Conservation (phyloP, 169 alveolate species). For the Besnoitia besnoiti region DNA sequence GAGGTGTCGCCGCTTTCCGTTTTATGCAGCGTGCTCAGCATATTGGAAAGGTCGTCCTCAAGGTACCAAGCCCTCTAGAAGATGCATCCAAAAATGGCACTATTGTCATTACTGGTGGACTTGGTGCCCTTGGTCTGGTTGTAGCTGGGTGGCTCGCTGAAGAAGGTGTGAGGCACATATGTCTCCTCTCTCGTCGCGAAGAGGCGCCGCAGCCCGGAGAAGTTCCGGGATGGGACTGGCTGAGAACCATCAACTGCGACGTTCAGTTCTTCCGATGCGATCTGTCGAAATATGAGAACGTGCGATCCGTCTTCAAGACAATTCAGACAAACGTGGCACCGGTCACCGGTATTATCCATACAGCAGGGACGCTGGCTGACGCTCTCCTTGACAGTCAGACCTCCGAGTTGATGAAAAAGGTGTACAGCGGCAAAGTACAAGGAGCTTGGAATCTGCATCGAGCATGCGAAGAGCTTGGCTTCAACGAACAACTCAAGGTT, state of each 20-base stretch:
- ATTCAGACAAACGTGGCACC: constrained; percentile 29
- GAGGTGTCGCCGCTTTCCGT: constrained; percentile 73
- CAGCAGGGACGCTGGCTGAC: constrained; percentile 76
- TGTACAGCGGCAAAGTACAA: constrained; percentile 69
- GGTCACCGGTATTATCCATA: constrained; percentile 71
- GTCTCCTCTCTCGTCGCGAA: constrained; percentile 60
- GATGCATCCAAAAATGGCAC: constrained; percentile 34
- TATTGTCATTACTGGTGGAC: constrained; percentile 62
- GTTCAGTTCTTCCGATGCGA: constrained; percentile 50
- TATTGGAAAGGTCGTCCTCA: constrained; percentile 63
- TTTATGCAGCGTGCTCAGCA: constrained; percentile 74
- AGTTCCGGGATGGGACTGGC: constrained; percentile 60
- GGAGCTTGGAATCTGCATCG: constrained; percentile 77
- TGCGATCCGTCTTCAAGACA: constrained; percentile 37
- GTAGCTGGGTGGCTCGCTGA: constrained; percentile 72
- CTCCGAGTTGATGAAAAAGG: constrained; percentile 52
- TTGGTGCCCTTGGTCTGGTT: constrained; percentile 74
- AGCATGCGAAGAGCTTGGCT: constrained; percentile 31
- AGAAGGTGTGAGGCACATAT: constrained; percentile 76
- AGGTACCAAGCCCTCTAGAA: constrained; percentile 26
- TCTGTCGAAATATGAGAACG: constrained; percentile 51
- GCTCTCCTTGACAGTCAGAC: constrained; percentile 64
- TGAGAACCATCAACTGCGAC: constrained; percentile 30
- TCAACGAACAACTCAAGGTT: constrained; percentile 54
- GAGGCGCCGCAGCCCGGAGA: constrained; percentile 29